These are phyloP conservation scores for Nicotiana undulata DNA, from an alignment of 257 asterid genomes.

Conservation along the genomic window DNA sequence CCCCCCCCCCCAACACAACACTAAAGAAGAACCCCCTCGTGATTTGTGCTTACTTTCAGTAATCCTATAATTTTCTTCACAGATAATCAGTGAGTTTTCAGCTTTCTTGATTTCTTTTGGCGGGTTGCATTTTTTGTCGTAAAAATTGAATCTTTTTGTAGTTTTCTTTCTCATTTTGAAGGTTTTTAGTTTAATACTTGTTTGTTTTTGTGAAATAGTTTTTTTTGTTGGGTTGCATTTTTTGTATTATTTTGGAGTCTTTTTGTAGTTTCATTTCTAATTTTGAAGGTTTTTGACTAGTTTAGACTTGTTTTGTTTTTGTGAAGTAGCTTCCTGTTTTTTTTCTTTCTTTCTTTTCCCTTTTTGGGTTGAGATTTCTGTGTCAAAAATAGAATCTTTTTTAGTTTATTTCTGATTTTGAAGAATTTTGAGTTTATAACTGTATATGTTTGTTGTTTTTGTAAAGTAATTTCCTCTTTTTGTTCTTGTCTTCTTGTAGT, in stretches of 20 bases:
- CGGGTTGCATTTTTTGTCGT: background rate
- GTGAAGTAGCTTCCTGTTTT: background rate
- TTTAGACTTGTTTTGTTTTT: background rate
- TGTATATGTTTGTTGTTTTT: background rate
- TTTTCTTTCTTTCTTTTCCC: background rate
- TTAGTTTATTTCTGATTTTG: background rate
- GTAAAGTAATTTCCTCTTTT: background rate
- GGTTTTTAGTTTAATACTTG: background rate
- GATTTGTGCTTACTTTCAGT: constrained; percentile 34
- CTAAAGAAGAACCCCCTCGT: constrained; percentile 13
- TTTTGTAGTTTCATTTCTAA: background rate
- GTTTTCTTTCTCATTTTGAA: background rate
- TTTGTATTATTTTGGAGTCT: background rate
- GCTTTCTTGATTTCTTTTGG: background rate
- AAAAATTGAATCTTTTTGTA: background rate
- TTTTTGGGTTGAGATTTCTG: background rate
- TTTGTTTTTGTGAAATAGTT: background rate
- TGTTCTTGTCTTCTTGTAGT: background rate
- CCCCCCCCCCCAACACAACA: background rate
- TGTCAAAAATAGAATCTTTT: background rate
- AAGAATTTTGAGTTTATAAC: background rate
- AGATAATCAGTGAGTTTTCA: constrained; percentile 21
- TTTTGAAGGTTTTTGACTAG: background rate
- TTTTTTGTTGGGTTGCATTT: background rate
- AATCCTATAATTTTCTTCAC: background rate